phyloP scores from a whole-genome alignment of 2,329 filamentous ascomycete genomes.

The Hypoxylon sp. region DNA sequence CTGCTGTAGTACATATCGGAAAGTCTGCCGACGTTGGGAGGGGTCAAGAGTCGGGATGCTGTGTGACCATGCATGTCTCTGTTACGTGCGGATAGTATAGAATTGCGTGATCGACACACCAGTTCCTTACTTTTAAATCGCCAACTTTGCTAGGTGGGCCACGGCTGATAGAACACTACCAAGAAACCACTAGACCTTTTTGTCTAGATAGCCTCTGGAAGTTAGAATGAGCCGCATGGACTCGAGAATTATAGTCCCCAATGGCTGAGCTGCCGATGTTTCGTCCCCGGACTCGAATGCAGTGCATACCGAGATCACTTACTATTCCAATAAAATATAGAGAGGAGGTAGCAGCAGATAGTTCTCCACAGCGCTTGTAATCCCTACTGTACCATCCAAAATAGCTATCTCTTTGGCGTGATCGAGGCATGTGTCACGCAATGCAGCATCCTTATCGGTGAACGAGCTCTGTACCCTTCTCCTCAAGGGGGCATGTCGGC shows the following conservation, averaged over 20 bases:
- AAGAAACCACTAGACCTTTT: not conserved
- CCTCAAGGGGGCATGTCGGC: slow-evolving; percentile 1
- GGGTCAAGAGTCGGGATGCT: slow-evolving; percentile 18
- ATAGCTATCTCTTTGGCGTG: slow-evolving; percentile 37
- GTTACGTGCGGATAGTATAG: slow-evolving; percentile 41
- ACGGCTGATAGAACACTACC: not conserved
- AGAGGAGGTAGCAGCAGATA: slow-evolving; percentile 26
- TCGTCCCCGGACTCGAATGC: slow-evolving; percentile 4
- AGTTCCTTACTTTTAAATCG: slow-evolving; percentile 17
- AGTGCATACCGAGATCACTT: not conserved
- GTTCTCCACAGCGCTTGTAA: slow-evolving; percentile 24
- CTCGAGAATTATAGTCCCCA: not conserved
- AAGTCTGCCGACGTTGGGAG: slow-evolving; percentile 27
- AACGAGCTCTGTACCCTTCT: slow-evolving; percentile 13
- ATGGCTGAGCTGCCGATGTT: slow-evolving; percentile 18
- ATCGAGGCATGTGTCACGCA: slow-evolving; percentile 43
- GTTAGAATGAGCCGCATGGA: not conserved
- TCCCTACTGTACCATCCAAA: slow-evolving; percentile 33
- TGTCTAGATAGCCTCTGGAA: not conserved
- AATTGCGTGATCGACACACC: slow-evolving; percentile 39
- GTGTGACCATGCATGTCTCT: slow-evolving; percentile 12
- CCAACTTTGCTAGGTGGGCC: not conserved
- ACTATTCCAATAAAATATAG: not conserved
- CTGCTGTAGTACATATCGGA: slow-evolving; percentile 30
- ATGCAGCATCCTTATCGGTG: slow-evolving; percentile 37